phyloP scores from a whole-genome alignment of 148 eudicot species.

The Hydrangea macrophylla region DNA sequence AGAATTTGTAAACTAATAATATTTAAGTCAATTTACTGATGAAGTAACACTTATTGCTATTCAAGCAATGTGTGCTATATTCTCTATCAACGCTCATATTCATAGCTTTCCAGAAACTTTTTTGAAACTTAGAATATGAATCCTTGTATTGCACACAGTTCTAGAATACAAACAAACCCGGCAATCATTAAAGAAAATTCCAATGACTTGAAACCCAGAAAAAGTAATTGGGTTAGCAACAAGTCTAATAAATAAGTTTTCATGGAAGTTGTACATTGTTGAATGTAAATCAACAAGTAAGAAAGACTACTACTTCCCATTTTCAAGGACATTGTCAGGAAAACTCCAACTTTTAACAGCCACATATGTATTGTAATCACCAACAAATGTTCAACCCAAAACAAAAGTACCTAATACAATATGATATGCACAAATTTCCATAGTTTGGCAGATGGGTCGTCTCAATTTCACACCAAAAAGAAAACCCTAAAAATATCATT shows the following conservation, averaged over 20 bases:
- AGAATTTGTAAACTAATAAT: no score
- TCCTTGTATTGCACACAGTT: neutral
- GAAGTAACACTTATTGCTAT: no score
- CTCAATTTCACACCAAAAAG: neutral
- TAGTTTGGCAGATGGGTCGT: neutral
- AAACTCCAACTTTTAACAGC: no score
- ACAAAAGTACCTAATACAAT: neutral
- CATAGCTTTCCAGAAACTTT: neutral
- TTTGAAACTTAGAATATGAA: neutral
- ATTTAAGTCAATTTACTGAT: no score
- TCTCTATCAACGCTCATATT: no score
- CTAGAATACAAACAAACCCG: neutral
- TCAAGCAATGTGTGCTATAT: no score
- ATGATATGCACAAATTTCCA: neutral
- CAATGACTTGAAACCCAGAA: neutral
- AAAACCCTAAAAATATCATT: no score
- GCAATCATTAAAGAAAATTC: neutral
- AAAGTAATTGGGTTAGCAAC: neutral
- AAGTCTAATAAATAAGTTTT: neutral
- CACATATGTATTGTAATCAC: no score
- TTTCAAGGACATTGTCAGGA: no score
- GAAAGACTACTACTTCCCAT: no score
- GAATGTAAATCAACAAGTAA: neutral
- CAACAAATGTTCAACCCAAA: neutral
- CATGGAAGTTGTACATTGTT: neutral